Conservation (phyloP, 2,329 filamentous ascomycete species). For the Trichophaea hybrida region DNA sequence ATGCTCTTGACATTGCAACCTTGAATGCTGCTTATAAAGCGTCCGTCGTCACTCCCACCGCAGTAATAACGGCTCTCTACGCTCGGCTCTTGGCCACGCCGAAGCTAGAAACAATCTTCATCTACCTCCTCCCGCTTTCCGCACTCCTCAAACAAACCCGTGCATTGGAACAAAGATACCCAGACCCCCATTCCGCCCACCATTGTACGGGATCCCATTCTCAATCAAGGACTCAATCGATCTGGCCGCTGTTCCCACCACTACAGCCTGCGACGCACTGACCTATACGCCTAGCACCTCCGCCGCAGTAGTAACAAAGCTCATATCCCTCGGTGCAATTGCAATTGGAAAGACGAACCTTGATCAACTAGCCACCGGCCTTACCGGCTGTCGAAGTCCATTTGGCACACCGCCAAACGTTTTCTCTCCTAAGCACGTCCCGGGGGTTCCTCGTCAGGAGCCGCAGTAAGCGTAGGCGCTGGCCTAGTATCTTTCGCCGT, state of each 20-base stretch:
- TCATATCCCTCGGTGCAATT: slow-evolving; percentile 33
- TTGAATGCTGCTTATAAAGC: background rate
- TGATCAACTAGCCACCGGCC: slow-evolving; percentile 48
- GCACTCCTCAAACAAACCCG: slow-evolving; percentile 31
- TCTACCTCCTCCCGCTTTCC: slow-evolving; percentile 23
- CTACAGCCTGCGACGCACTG: slow-evolving; percentile 38
- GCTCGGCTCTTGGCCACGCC: background rate
- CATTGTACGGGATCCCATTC: slow-evolving; percentile 44
- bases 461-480: slow-evolving; percentile 41
- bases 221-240: slow-evolving; percentile 45
- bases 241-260: slow-evolving; percentile 38
- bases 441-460: slow-evolving; percentile 45
- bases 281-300: slow-evolving; percentile 32
- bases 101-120: background rate
- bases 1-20: background rate
- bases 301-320: slow-evolving; percentile 32
- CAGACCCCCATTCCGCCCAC: slow-evolving; percentile 32
- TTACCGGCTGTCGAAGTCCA: slow-evolving; percentile 45
- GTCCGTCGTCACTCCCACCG: background rate
- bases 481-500: slow-evolving; percentile 42
- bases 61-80: background rate
- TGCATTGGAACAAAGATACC: slow-evolving; percentile 30
- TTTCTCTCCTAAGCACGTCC: slow-evolving; percentile 38
- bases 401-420: slow-evolving; percentile 43
- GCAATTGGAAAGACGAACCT: slow-evolving; percentile 38